phyloP scores from a whole-genome alignment of 176 grass and related monocot species.

The Triticum turgidum region DNA sequence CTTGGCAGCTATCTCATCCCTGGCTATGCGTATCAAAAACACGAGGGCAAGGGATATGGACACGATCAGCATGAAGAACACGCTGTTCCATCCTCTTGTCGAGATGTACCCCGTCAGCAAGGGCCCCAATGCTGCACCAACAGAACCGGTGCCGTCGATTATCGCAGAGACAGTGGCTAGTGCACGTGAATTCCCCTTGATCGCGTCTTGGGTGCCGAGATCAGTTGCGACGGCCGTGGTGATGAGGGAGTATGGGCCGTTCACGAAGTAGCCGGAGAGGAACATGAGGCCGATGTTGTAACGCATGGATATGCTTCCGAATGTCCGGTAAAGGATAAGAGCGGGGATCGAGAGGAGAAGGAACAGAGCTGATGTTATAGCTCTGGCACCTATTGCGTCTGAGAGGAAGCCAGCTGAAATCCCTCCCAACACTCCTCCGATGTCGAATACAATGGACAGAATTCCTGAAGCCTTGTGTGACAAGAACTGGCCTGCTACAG shows the following conservation, averaged over 20 bases:
- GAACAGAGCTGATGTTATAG: slow-evolving; percentile 68
- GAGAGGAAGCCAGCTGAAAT: slow-evolving; percentile 81
- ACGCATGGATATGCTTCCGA: slow-evolving; percentile 75
- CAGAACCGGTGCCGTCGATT: slow-evolving; percentile 86
- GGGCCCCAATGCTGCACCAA: slow-evolving; percentile 83
- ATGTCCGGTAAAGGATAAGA: slow-evolving; percentile 74
- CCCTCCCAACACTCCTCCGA: slow-evolving; percentile 89
- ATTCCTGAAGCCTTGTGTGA: slow-evolving; percentile 92
- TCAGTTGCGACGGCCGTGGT: slow-evolving; percentile 94
- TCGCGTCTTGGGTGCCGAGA: slow-evolving; percentile 74
- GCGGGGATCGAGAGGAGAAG: slow-evolving; percentile 81
- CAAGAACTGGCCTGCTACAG: slow-evolving; percentile 73
- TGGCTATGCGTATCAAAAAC: slow-evolving; percentile 78
- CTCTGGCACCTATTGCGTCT: slow-evolving; percentile 59
- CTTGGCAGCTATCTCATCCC: slow-evolving; percentile 66
- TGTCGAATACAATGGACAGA: slow-evolving; percentile 80
- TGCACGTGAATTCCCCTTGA: slow-evolving; percentile 82
- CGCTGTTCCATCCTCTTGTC: slow-evolving; percentile 90
- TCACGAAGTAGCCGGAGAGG: slow-evolving; percentile 87
- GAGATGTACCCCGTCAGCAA: slow-evolving; percentile 93
- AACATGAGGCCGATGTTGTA: slow-evolving; percentile 88
- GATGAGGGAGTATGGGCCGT: slow-evolving; percentile 96
- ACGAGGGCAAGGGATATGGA: slow-evolving; percentile 74
- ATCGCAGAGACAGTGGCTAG: slow-evolving; percentile 89
- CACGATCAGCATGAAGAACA: slow-evolving; percentile 89